Evolutionary conservation across 2,329 filamentous ascomycete genomes (phyloP), one percentile per base, ranked within the genome.

Genomic region (Trichophyton schoenleinii): DNA sequence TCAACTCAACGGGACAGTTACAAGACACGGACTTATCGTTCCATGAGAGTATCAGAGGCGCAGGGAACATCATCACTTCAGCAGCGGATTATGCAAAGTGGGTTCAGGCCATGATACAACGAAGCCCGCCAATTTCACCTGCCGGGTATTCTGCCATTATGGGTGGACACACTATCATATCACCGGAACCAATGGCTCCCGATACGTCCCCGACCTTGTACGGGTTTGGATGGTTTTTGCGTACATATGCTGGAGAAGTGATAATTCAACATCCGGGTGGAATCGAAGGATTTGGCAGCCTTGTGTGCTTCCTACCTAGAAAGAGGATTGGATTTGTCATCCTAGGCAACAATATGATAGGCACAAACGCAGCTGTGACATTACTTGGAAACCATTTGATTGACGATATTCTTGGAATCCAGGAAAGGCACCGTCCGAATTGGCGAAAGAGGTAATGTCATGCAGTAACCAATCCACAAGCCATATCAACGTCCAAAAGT

Each of bases 251-350:
- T 42, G 53, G 78, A 0, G 73, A 79, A 55, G 64, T 73, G 34
- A 67, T 79, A 20, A 75, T 75, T 57, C 68, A 69, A 8, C 79
- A 81, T 64, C 66, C 65, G 7, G 79, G 79, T 2, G 75, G 73
- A 0, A 75, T 79, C 66, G 73, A 75, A 57, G 78, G 74, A 3
- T 79, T 76, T 62, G 77, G 75, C 3, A 72, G 77, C 0, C 67
- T 74, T 41, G 69, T 80, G 28, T 72, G 72, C 57, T 78, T 79
- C 66, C 70, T 81, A 53, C 79, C 80, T 0, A 71, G 72, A 9
- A 61, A 74, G 20, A 69, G 73, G 3, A 81, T 73, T 63, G 78
- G 76, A 2, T 67, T 79, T 9, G 60, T 72, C 77, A 3, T 66
- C 71, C 15, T 68, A 81, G 63, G 74, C 67, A 0, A 83, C 77